Base-by-base conservation (phyloP, 1,284 basidiomycete genomes). In the Moesziomyces antarcticus region DNA sequence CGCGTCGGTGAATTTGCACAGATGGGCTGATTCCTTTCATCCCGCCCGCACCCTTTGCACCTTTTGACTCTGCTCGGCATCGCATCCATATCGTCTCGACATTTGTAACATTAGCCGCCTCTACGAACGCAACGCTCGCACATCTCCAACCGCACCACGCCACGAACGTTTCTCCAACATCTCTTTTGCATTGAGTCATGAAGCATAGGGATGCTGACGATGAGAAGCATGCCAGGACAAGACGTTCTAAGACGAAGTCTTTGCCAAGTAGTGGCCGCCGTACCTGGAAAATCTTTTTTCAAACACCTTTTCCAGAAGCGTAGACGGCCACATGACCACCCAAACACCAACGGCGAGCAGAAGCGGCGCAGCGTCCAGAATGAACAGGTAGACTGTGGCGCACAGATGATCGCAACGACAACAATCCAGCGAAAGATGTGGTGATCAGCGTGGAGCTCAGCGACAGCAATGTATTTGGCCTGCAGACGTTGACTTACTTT, bases 311-410 rank as follows among this genome's bases (percentile, higher is more conserved):
- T 56, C 60, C 1, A 78, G 52, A 18, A 73, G 60, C 4, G 18
- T 43, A n/a, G 68, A 58, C 1, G 75, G 75, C 75, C 71, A 78
- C 56, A 71, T 60, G 11, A 65, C 35, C 18, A 56, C 66, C 73
- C 72, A 80, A 4, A 69, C 51, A 8, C 65, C 73, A 22, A 74
- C 63, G 30, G 60, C 71, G 8, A 77, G 37, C 11, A 78, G 53
- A 40, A 80, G 52, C 1, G 76, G 76, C 13, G 76, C 58, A 9
- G 73, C 65, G 49, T 80, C 76, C 21, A 78, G 51, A 14, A 53
- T 42, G 51, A 75, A 75, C 5, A 75, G 59, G 49, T 65, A 80
- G 55, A 70, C 73, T 66, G 54, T 40, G 33, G 10, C 35, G 35
- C 35, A 37, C 35, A 16, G 14, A 16, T 16, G 14, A 16, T 37